phyloP scores from a whole-genome alignment of 768 basidiomycete species.

The Phanerodontia chrysosporium region DNA sequence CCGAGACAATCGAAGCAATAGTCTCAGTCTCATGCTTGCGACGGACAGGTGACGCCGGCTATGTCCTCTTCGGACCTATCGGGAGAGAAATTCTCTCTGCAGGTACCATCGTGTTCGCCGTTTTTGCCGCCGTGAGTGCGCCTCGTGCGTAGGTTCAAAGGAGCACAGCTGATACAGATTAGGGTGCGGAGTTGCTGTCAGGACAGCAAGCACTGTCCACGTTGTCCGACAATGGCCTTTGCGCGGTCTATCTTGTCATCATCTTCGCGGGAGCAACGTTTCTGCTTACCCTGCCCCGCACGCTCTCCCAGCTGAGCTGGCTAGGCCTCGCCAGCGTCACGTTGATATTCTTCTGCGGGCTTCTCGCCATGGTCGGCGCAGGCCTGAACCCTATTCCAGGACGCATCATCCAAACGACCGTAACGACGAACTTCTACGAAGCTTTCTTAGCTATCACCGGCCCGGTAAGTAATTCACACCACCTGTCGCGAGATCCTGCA shows the following conservation, averaged over 20 bases:
- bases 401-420: constrained; percentile 34
- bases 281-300: constrained; percentile 42
- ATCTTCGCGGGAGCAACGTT: constrained; percentile 44
- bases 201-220: constrained; percentile 49
- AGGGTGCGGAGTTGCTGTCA: constrained; percentile 47
- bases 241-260: constrained; percentile 39
- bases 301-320: constrained; percentile 43
- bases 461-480: constrained; percentile 32
- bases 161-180: background rate
- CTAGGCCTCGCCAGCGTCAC: constrained; percentile 40
- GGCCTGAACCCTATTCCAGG: constrained; percentile 41
- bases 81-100: constrained; percentile 40
- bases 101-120: constrained; percentile 49
- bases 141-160: background rate
- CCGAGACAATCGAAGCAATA: background rate
- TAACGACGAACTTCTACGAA: constrained; percentile 39
- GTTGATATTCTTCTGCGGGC: constrained; percentile 41
- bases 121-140: constrained; percentile 29
- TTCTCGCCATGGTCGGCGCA: constrained; percentile 49
- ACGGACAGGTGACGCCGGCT: constrained; percentile 44
- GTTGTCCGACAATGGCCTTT: constrained; percentile 45
- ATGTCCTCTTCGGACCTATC: constrained; percentile 43
- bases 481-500: background rate
- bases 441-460: constrained; percentile 52
- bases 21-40: background rate